Percentiles rank a stretch among this genome's conserved stretches.
Evolutionary conservation across 768 basidiomycete genomes (phyloP).

Genomic region (Russula dissimulans): DNA sequence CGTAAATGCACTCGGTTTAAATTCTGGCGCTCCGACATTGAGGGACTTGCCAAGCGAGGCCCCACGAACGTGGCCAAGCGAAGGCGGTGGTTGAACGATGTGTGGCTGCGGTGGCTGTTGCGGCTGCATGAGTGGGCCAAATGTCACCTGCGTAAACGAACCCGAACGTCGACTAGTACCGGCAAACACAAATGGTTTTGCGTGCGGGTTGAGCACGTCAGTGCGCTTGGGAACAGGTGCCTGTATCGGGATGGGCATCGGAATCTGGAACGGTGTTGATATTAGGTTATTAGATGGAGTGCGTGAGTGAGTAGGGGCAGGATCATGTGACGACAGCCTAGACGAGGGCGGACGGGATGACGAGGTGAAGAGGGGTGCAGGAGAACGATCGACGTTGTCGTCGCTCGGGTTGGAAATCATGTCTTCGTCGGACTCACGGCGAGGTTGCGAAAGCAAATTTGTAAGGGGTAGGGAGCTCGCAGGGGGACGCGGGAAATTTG

Average conservation of each 20-base stretch:
- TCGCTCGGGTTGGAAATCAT: slow-evolving; percentile 84
- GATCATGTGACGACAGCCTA: slow-evolving; percentile 53
- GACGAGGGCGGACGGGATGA: slow-evolving; percentile 37
- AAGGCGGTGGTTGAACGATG: neutral
- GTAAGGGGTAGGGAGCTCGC: slow-evolving; percentile 36
- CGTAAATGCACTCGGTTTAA: slow-evolving; percentile 69
- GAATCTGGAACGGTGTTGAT: slow-evolving; percentile 12
- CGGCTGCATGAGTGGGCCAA: slow-evolving; percentile 26
- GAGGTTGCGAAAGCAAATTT: slow-evolving; percentile 21
- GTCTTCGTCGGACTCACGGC: slow-evolving; percentile 43
- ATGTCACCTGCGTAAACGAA: slow-evolving; percentile 26
- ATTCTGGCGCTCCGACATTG: slow-evolving; percentile 71
- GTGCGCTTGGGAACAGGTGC: slow-evolving; percentile 19
- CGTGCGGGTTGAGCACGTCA: slow-evolving; percentile 59
- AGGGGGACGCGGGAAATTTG: slow-evolving; percentile 75
- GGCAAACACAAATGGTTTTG: slow-evolving; percentile 73
- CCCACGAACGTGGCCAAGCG: slow-evolving; percentile 29
- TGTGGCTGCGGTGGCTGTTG: neutral
- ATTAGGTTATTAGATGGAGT: slow-evolving; percentile 18
- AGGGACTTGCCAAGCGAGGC: slow-evolving; percentile 56
- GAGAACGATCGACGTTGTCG: slow-evolving; percentile 35
- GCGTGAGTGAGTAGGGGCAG: slow-evolving; percentile 57
- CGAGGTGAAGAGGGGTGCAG: neutral
- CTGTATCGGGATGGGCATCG: slow-evolving; percentile 11
- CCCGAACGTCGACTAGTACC: slow-evolving; percentile 35